These are phyloP conservation scores for Xylaria digitata DNA, from an alignment of 2,329 filamentous ascomycete species.

Conservation along the genomic window DNA sequence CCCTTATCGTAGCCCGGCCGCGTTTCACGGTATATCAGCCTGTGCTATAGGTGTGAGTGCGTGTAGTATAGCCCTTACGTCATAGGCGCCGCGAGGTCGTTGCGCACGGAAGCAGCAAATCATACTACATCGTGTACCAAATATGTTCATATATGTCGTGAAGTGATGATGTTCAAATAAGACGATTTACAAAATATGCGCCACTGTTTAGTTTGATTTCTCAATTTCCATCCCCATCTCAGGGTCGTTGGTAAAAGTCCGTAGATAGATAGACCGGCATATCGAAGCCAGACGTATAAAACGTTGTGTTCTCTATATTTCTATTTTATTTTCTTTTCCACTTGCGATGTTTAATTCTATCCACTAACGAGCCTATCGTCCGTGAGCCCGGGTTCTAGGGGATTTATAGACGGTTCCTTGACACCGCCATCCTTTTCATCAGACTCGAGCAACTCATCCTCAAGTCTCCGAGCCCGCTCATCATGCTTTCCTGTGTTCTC, in stretches of 20 bases:
- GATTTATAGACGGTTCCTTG: conserved; percentile 45
- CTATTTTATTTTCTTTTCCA: not conserved
- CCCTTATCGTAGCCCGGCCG: too few relatives aligned
- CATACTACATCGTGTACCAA: too few relatives aligned
- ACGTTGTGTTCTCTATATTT: not conserved
- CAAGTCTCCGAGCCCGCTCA: conserved; percentile 22
- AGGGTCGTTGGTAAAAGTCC: too few relatives aligned
- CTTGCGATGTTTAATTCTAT: conserved; percentile 29
- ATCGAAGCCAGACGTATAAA: not conserved
- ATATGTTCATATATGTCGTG: not conserved
- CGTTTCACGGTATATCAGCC: too few relatives aligned
- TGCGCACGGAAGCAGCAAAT: too few relatives aligned
- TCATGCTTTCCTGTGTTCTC: conserved; percentile 6
- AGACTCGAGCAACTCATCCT: conserved; percentile 41
- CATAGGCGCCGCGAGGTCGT: too few relatives aligned
- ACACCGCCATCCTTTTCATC: conserved; percentile 41
- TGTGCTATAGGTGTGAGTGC: too few relatives aligned
- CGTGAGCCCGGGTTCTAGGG: conserved; percentile 37
- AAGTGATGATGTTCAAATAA: not conserved
- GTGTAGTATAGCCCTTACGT: too few relatives aligned
- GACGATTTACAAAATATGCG: not conserved
- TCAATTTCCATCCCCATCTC: too few relatives aligned
- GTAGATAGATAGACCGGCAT: not conserved
- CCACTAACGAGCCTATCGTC: conserved; percentile 47
- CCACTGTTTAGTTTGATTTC: not conserved